These are phyloP conservation scores for Curvularia eragrostidis DNA, from an alignment of 2,329 filamentous ascomycete genomes.

Conservation along the genomic window DNA sequence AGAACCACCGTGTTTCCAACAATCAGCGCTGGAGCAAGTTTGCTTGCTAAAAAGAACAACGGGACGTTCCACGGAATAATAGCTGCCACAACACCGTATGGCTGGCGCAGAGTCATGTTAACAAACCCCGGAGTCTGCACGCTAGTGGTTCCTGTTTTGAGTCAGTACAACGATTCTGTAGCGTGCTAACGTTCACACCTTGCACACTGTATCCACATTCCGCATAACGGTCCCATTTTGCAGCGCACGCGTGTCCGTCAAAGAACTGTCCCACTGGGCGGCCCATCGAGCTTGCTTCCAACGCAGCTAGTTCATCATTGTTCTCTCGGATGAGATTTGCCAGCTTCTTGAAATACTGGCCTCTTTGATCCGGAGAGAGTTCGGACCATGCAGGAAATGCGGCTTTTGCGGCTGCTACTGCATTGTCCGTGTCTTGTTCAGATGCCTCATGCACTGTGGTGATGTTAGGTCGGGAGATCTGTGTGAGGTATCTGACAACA, in stretches of 20 bases:
- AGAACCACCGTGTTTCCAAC: slow-evolving; percentile 45
- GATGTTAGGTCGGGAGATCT: background rate
- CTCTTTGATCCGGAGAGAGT: slow-evolving; percentile 36
- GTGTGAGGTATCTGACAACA: background rate
- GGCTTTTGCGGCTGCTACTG: slow-evolving; percentile 73
- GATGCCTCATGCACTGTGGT: slow-evolving; percentile 51
- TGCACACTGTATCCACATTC: slow-evolving; percentile 75
- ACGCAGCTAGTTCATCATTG: slow-evolving; percentile 80
- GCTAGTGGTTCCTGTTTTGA: slow-evolving; percentile 71
- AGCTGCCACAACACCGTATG: slow-evolving; percentile 77
- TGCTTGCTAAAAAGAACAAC: slow-evolving; percentile 35
- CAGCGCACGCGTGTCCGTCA: slow-evolving; percentile 77
- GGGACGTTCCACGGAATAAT: slow-evolving; percentile 70
- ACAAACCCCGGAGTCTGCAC: slow-evolving; percentile 42
- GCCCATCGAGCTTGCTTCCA: slow-evolving; percentile 84
- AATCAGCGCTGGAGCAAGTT: slow-evolving; percentile 42
- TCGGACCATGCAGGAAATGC: slow-evolving; percentile 75
- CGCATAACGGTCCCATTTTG: slow-evolving; percentile 81
- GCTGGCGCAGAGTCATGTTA: slow-evolving; percentile 79
- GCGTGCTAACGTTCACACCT: slow-evolving; percentile 36
- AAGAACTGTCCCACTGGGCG: slow-evolving; percentile 82
- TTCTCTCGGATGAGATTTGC: slow-evolving; percentile 78
- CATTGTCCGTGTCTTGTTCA: slow-evolving; percentile 66
- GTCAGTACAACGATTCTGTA: background rate
- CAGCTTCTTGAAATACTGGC: slow-evolving; percentile 62